Evolutionary conservation across 2,329 filamentous ascomycete species (phyloP).

Genomic region (Clathrospora elynae): DNA sequence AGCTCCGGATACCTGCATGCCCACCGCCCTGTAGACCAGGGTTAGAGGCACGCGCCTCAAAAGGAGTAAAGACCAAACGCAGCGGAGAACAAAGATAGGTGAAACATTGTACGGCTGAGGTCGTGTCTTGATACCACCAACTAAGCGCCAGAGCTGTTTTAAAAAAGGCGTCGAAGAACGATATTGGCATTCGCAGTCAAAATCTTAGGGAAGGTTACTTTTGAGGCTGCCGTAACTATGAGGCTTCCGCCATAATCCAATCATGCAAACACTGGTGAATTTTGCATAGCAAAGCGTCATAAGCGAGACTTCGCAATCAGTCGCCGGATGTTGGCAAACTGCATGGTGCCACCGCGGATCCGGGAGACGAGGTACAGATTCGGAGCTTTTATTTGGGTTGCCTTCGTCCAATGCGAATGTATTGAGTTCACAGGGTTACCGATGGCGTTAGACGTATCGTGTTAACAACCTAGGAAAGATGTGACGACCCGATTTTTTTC

Average conservation of each 20-base stretch:
- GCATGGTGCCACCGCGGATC: constrained; percentile 24
- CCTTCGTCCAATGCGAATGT: not conserved
- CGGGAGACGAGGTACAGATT: constrained; percentile 17
- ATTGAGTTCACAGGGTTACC: not conserved
- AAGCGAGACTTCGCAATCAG: not conserved
- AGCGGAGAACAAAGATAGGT: constrained; percentile 10
- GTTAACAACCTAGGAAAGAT: not conserved
- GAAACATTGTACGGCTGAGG: constrained; percentile 19
- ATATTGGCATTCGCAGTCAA: not conserved
- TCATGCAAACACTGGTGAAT: constrained; percentile 7
- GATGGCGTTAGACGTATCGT: not conserved
- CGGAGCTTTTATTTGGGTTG: constrained; percentile 4
- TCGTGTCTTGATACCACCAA: constrained; percentile 4
- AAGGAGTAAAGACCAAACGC: constrained; percentile 8
- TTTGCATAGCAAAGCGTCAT: not conserved
- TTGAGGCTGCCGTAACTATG: not conserved
- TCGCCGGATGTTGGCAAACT: constrained; percentile 17
- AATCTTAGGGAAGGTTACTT: not conserved
- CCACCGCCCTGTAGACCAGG: constrained; percentile 10
- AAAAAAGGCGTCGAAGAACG: not conserved
- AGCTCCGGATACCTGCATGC: constrained; percentile 14
- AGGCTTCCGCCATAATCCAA: not conserved
- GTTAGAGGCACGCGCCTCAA: constrained; percentile 8
- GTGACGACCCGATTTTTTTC: not conserved
- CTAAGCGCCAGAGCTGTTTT: constrained; percentile 10